Evolutionary conservation across 1,139 yeast species (phyloP), one percentile per base, ranked within the genome.

Genomic region (Pichia sp.): DNA sequence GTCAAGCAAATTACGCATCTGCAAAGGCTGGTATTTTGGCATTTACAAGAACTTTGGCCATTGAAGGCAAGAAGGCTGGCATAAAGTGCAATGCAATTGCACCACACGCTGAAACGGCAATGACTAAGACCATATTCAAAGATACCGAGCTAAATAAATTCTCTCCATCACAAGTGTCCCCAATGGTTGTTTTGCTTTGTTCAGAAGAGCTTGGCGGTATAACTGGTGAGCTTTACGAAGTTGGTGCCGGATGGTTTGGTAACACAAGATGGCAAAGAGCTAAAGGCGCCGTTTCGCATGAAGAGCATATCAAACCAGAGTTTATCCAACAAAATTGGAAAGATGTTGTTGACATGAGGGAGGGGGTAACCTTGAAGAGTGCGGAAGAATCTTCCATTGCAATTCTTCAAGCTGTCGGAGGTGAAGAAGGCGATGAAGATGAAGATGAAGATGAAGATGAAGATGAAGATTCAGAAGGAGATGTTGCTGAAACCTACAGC

Each of bases 21-120:
- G 96, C 97, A 35, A 91, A 91, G 67, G 76, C 84, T 41, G 97
- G 88, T 22, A 77, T 91, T 45, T 63, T 87, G 36, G 96, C 96
- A 24, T 74, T 91, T 52, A 71, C 95, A 23, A 78, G 74, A 60
- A 83, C 96, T 29, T 61, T 86, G 46, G 96, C 97, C 19, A 69
- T 83, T 48, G 98, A 91, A 65, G 98, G 98, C 53, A 76, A 77
- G 43, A 86, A 74, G 62, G 58, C 67, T 55, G 78, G 81, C 56
- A 85, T 91, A 51, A 69, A 70, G 55, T 91, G 78, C 42, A 85
- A 88, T 58, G 72, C 77, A 33, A 81, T 87, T 59, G 97, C 97
- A 32, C 98, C 98, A 41, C 96, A 88, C 59, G 97, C 97, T 30
- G 96, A 88, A 57, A 88, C 98, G 34, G 91, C 94, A 45, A 91